Conservation (phyloP, 2,329 filamentous ascomycete genomes). For the Aspergillus tubingensis region DNA sequence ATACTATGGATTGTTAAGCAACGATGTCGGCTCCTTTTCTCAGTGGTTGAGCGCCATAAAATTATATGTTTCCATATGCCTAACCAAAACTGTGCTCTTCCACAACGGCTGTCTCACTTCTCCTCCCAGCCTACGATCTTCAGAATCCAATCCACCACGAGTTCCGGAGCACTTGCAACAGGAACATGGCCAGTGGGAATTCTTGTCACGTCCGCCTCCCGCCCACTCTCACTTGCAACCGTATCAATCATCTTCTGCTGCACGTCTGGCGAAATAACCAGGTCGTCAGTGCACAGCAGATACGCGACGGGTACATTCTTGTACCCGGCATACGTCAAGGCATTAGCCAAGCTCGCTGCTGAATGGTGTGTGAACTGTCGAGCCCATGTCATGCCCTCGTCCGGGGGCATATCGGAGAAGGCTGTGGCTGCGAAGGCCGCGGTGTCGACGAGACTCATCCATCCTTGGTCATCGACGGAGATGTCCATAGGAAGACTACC, state of each 20-base stretch:
- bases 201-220: slow-evolving; percentile 1
- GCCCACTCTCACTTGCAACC: neutral
- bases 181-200: neutral
- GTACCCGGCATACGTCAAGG: slow-evolving; percentile 5
- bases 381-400: neutral
- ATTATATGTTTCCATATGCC: too few relatives aligned
- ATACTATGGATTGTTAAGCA: too few relatives aligned
- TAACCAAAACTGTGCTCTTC: too few relatives aligned
- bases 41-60: too few relatives aligned
- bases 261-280: neutral
- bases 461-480: neutral
- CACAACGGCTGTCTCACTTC: neutral
- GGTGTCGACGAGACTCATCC: neutral
- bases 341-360: neutral
- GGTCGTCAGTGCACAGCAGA: neutral
- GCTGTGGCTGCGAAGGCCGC: neutral
- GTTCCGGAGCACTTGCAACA: neutral
- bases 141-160: neutral
- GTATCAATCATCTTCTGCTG: neutral
- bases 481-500: neutral
- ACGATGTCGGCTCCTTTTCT: too few relatives aligned
- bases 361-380: neutral
- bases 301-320: neutral
- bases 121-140: neutral
- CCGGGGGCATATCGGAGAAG: neutral